Conservation (phyloP, 306 rosid species). For the Gillenia trifoliata region DNA sequence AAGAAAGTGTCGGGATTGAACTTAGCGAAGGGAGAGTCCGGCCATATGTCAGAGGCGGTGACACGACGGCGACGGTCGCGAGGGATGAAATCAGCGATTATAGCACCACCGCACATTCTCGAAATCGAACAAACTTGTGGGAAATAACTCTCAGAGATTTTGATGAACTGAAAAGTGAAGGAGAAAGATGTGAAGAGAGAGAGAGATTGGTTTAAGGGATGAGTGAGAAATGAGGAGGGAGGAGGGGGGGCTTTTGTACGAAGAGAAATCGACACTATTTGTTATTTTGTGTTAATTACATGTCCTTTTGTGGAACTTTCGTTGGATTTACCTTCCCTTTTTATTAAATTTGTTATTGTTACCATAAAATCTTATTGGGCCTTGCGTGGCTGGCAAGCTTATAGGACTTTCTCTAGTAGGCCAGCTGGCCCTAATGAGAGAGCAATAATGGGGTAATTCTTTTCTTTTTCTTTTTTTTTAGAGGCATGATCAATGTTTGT, state of each 20-base stretch:
- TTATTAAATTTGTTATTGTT: neutral
- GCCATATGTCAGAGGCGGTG: slow-evolving; percentile 55
- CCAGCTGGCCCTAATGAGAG: neutral
- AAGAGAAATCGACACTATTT: neutral
- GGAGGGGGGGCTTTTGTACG: slow-evolving; percentile 32
- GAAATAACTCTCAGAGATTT: neutral
- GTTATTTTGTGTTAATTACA: neutral
- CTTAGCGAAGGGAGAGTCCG: slow-evolving; percentile 37
- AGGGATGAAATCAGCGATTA: slow-evolving; percentile 56
- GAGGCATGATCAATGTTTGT: too few relatives aligned
- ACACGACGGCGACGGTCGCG: slow-evolving; percentile 43
- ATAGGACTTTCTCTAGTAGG: neutral
- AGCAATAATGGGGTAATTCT: too few relatives aligned
- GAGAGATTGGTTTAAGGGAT: neutral
- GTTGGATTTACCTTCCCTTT: neutral
- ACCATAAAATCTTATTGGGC: neutral
- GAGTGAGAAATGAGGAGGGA: slow-evolving; percentile 1
- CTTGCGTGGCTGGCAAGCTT: neutral
- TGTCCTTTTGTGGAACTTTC: neutral
- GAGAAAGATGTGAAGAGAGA: too few relatives aligned
- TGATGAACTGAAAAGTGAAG: neutral
- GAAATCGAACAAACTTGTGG: neutral
- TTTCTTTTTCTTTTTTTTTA: too few relatives aligned
- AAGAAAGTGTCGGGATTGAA: slow-evolving; percentile 16
- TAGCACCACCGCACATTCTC: slow-evolving; percentile 88